Base-by-base conservation (phyloP, 2,329 filamentous ascomycete species). In the Hyphodiscus sp. region DNA sequence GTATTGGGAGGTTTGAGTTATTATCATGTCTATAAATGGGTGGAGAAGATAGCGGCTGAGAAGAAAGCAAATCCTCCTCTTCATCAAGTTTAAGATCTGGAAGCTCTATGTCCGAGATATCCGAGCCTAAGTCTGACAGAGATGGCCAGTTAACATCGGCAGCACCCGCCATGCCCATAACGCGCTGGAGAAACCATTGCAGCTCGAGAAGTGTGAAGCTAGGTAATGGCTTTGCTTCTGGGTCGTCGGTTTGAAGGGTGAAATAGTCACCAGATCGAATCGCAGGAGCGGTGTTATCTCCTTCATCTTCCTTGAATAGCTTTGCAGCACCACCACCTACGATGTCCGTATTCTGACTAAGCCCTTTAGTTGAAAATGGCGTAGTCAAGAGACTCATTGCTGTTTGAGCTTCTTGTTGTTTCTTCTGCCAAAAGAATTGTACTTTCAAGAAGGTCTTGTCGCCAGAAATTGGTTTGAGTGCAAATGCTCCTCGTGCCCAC, bases 321-420 rank as follows among this genome's bases (percentile, higher is more conserved):
- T 33, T 3, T 20, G 18, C 26, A 15, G 19, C 16, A 46, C 26
- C 20, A 8, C 26, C 44, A 4, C 18, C 15, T 7, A 7, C 20
- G 13, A n/a, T 11, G 9, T 23, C 20, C 23, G 23, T 15, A 41
- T 15, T 42, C 16, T 20, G 33, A 45, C 52, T 45, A 23, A 59
- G 54, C 13, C 42, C 45, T 42, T 52, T 26, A 18, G 57, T 59
- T 7, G 57, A 59, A 26, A 43, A n/a, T 18, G 57, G 57, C 45
- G 23, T 53, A 52, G 57, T 57, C 2, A 45, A 41, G 20, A 59
- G 54, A 47, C 20, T 55, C n/a, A 57, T 59, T 53, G 33, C 46
- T 50, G 47, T 10, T 38, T 44, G 18, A 45, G 20, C 29, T 4
- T 33, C 4, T 20, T 53, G 55, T 45, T 47, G 51, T 48, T 48